phyloP scores from a whole-genome alignment of 768 basidiomycete genomes.

The Lepiota subincarnata region DNA sequence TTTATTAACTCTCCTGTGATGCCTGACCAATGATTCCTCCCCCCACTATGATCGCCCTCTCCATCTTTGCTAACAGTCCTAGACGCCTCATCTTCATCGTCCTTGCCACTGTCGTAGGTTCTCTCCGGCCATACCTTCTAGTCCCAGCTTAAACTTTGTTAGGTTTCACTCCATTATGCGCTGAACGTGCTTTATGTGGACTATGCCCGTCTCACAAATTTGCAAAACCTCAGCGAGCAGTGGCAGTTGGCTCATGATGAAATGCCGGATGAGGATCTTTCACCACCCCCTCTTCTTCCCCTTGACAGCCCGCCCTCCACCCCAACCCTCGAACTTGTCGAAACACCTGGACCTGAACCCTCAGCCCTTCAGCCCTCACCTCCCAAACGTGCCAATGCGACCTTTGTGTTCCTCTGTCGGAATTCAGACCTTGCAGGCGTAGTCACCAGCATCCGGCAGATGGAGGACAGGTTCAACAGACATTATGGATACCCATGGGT shows the following conservation, averaged over 20 bases:
- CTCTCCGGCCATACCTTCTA: neutral
- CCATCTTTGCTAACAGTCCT: slow-evolving; percentile 30
- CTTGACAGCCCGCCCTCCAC: neutral
- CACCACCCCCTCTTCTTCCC: slow-evolving; percentile 1
- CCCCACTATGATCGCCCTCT: slow-evolving; percentile 18
- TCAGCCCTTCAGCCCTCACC: neutral
- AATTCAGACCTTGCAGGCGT: slow-evolving; percentile 52
- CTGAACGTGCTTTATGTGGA: slow-evolving; percentile 47
- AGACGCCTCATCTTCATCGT: slow-evolving; percentile 53
- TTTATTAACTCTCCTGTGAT: neutral
- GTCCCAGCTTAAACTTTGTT: neutral
- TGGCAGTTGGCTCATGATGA: slow-evolving; percentile 21
- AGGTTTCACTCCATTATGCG: slow-evolving; percentile 57
- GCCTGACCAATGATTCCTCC: slow-evolving; percentile 10
- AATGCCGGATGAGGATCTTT: slow-evolving; percentile 9
- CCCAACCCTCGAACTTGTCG: slow-evolving; percentile 2
- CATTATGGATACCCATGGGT: slow-evolving; percentile 74
- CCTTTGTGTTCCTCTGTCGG: slow-evolving; percentile 70
- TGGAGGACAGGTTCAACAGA: slow-evolving; percentile 85
- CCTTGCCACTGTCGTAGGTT: slow-evolving; percentile 43
- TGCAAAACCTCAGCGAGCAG: slow-evolving; percentile 31
- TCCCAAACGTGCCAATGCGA: slow-evolving; percentile 58
- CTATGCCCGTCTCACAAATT: slow-evolving; percentile 42
- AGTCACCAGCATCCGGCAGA: slow-evolving; percentile 53
- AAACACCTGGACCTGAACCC: neutral